Evolutionary conservation across 805 yeast species (phyloP).

Genomic region (Blastobotrys robertii): DNA sequence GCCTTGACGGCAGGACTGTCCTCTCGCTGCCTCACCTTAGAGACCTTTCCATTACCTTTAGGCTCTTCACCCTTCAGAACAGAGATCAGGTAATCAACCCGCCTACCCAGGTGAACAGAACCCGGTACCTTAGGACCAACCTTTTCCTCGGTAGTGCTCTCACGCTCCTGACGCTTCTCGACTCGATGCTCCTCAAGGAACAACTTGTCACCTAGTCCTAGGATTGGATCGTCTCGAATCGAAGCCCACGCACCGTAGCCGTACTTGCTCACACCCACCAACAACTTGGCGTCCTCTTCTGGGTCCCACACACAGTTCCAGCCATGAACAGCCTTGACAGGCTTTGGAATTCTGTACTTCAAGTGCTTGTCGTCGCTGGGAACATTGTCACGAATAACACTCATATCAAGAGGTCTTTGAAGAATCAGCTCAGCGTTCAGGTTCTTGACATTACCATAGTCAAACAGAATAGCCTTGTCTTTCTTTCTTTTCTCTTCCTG

Average conservation of each 20-base stretch:
- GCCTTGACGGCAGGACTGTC: neutral
- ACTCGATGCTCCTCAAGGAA: constrained; percentile 46
- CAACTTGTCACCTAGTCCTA: constrained; percentile 76
- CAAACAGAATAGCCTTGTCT: constrained; percentile 82
- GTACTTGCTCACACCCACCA: constrained; percentile 81
- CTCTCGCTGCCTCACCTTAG: neutral
- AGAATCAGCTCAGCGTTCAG: constrained; percentile 83
- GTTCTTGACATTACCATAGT: constrained; percentile 76
- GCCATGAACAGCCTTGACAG: constrained; percentile 74
- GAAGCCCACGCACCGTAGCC: constrained; percentile 96
- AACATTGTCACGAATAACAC: constrained; percentile 45
- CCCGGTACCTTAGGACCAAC: constrained; percentile 70
- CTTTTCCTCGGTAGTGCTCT: constrained; percentile 22
- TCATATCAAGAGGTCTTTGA: constrained; percentile 79
- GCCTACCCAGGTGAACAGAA: constrained; percentile 81
- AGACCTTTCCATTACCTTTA: constrained; percentile 5
- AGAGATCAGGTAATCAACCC: constrained; percentile 76
- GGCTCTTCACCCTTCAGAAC: constrained; percentile 41
- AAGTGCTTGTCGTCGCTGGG: constrained; percentile 37
- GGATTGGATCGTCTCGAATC: constrained; percentile 89
- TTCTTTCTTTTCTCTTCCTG: constrained; percentile 29
- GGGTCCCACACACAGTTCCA: constrained; percentile 87
- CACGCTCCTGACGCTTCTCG: constrained; percentile 29
- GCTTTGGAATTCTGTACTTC: constrained; percentile 49
- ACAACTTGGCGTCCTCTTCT: constrained; percentile 75